These are phyloP conservation scores for Penicillium egyptiacum DNA, from an alignment of 495 filamentous ascomycete species.

Conservation along the genomic window DNA sequence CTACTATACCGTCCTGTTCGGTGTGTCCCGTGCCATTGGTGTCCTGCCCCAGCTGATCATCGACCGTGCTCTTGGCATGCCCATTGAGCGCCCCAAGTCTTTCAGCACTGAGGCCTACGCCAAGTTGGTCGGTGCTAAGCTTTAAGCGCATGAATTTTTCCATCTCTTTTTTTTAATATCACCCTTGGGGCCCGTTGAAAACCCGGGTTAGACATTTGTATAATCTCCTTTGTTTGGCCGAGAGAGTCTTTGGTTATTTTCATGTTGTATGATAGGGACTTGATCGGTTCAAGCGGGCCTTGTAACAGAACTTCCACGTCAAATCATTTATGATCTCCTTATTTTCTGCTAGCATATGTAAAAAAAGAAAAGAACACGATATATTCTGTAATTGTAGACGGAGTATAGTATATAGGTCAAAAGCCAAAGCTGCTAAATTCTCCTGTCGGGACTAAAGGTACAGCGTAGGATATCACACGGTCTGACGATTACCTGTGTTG, in stretches of 20 bases:
- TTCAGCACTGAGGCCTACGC: slow-evolving; percentile 97
- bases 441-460: neutral
- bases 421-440: neutral
- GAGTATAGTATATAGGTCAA: neutral
- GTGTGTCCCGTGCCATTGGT: slow-evolving; percentile 96
- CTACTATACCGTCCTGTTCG: slow-evolving; percentile 99
- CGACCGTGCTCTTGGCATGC: slow-evolving; percentile 87
- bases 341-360: neutral
- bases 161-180: slow-evolving; percentile 15
- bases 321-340: slow-evolving; percentile 8
- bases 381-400: neutral
- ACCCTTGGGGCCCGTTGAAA: slow-evolving; percentile 9
- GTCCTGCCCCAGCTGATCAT: slow-evolving; percentile 99
- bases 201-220: slow-evolving; percentile 22
- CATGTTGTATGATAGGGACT: slow-evolving; percentile 51
- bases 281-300: slow-evolving; percentile 49
- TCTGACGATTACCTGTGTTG: slow-evolving; percentile 31
- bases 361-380: neutral
- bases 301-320: slow-evolving; percentile 46
- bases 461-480: slow-evolving; percentile 20
- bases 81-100: slow-evolving; percentile 78
- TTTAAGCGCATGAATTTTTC: slow-evolving; percentile 57
- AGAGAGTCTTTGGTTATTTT: slow-evolving; percentile 38
- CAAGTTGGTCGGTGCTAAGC: slow-evolving; percentile 85
- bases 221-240: slow-evolving; percentile 37